Percentiles rank a stretch among this genome's conserved stretches.
Conservation (phyloP, 1,284 basidiomycete species). For the Exobasidium cylindrosporum region DNA sequence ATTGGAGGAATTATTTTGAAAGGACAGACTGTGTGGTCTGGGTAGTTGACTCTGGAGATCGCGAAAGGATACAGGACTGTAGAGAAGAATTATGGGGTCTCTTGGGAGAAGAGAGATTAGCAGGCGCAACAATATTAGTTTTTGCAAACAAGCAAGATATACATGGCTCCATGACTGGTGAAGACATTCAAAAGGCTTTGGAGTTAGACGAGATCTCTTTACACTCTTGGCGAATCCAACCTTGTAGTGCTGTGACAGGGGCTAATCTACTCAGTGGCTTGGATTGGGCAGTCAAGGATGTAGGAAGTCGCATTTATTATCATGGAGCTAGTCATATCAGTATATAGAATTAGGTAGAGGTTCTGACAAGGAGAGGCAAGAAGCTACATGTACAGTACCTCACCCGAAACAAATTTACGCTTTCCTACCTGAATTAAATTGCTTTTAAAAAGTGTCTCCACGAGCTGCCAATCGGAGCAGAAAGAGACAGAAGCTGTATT, state of each 20-base stretch:
- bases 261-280: conserved; percentile 78
- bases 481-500: too few relatives aligned
- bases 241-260: conserved; percentile 89
- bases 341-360: too few relatives aligned
- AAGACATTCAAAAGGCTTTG: conserved; percentile 67
- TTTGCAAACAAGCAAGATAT: conserved; percentile 99
- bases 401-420: too few relatives aligned
- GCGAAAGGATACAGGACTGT: conserved; percentile 83
- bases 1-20: conserved; percentile 99
- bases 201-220: conserved; percentile 64
- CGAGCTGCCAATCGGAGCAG: too few relatives aligned
- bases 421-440: too few relatives aligned
- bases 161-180: conserved; percentile 74
- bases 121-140: conserved; percentile 88
- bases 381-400: too few relatives aligned
- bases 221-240: conserved; percentile 84
- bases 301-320: conserved; percentile 60
- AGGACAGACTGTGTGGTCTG: conserved; percentile 96
- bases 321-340: conserved; percentile 16
- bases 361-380: too few relatives aligned
- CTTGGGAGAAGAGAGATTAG: conserved; percentile 85
- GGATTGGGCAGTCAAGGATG: conserved; percentile 90
- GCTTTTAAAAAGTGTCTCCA: too few relatives aligned
- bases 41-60: conserved; percentile 95
- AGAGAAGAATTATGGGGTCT: conserved; percentile 79